phyloP scores from a whole-genome alignment of 176 grass and related monocot species.

The Aegilops longissima region DNA sequence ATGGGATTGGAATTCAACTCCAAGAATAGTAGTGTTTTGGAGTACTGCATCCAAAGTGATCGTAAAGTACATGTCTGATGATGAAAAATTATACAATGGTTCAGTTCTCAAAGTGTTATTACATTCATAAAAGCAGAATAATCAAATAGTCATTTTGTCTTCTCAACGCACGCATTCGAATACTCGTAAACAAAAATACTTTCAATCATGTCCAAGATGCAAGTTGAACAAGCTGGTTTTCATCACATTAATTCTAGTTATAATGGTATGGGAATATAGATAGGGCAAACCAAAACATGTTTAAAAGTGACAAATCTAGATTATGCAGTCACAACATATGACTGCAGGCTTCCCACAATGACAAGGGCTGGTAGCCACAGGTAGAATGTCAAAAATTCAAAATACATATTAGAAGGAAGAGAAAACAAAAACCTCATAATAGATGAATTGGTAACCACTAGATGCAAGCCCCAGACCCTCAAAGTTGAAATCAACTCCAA shows the following conservation, averaged over 20 bases:
- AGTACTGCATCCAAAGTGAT: not conserved
- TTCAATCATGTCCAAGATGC: not conserved
- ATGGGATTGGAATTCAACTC: not conserved
- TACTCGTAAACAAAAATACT: not conserved
- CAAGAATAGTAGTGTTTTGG: not conserved
- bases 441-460: conserved; percentile 58
- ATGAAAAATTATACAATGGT: not conserved
- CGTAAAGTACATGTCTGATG: not conserved
- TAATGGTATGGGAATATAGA: not conserved
- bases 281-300: not conserved
- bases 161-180: not conserved
- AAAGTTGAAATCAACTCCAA: conserved; percentile 45
- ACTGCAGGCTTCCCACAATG: not conserved
- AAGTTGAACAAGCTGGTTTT: not conserved
- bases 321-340: not conserved
- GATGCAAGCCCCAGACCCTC: conserved; percentile 47
- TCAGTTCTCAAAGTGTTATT: conserved; percentile 1
- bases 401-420: not conserved
- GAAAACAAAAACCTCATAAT: conserved; percentile 61
- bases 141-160: not conserved
- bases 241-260: not conserved
- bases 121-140: not conserved
- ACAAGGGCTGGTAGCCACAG: not conserved
- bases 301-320: conserved; percentile 1
- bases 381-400: not conserved